Base-by-base conservation (phyloP, 805 yeast species). In the Kregervanrija delftensis region DNA sequence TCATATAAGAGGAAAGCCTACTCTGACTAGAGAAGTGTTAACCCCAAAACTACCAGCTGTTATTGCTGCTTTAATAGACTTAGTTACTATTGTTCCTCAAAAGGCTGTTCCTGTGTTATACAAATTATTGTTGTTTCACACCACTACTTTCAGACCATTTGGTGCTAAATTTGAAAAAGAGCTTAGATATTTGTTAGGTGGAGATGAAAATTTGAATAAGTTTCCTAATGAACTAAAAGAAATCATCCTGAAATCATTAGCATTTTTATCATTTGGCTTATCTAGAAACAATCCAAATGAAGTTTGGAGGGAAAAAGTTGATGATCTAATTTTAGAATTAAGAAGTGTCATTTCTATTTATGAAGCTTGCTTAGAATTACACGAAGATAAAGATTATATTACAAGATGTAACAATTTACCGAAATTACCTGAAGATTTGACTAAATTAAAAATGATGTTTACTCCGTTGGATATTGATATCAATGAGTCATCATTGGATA, bases 111-210 rank as follows among this genome's bases (percentile, higher is more conserved):
- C 69, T 11, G 58, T 72, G 12, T 56, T 77, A 45, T 64, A 66
- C 48, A 65, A 60, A 31, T 57, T 82, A 22, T 65, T 83, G 32
- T 59, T 63, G 35, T 66, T 74, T 45, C 84, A 87, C 56, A 74
- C 95, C 1, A 85, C 93, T 1, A 83, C 95, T 2, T 86, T 86
- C 58, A 76, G 90, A 61, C 95, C 96, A 11, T 82, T 72, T 64
- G 83, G 83, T 4, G 74, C 78, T 46, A 82, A 79, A 53, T 77
- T 76, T 51, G 79, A 80, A 53, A 61, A 58, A 11, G 72, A 68
- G 30, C 61, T 81, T 30, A 47, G 66, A 9, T 52, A 50, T 5
- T 57, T 76, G 47, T 60, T 71, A 34, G 57, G 47, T 34, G 59
- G 54, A 44, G 66, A 57, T 34, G 54, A 45, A 6, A 64, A 59